Conservation (phyloP, 2,329 filamentous ascomycete genomes). For the Trichoderma semiorbis region DNA sequence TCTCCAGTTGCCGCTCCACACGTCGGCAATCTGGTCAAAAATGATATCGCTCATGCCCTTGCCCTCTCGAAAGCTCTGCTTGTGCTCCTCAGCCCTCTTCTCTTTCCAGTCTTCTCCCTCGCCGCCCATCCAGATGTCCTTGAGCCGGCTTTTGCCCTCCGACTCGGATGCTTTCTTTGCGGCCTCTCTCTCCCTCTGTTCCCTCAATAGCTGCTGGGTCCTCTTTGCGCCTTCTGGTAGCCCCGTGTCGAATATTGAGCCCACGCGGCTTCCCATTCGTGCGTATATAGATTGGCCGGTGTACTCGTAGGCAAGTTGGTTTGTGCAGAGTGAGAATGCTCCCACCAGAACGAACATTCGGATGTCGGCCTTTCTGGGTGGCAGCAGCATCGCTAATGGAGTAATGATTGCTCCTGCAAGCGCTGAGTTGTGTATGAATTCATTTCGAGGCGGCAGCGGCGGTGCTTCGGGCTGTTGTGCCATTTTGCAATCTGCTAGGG, state of each 20-base stretch:
- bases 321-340: constrained; percentile 50
- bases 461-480: constrained; percentile 28
- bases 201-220: constrained; percentile 45
- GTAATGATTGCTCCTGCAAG: constrained; percentile 46
- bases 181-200: constrained; percentile 42
- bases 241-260: constrained; percentile 46
- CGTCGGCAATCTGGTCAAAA: constrained; percentile 54
- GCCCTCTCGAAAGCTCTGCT: constrained; percentile 52
- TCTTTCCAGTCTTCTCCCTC: constrained; percentile 53
- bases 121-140: constrained; percentile 57
- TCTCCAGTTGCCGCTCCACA: constrained; percentile 41
- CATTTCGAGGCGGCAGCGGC: constrained; percentile 33
- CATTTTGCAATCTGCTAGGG: constrained; percentile 23
- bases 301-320: constrained; percentile 55
- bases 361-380: constrained; percentile 50
- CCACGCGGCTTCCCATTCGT: constrained; percentile 44
- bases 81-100: constrained; percentile 50
- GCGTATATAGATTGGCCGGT: constrained; percentile 51
- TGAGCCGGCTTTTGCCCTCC: constrained; percentile 37
- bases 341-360: constrained; percentile 49
- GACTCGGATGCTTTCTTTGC: constrained; percentile 23
- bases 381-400: constrained; percentile 47
- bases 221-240: constrained; percentile 55
- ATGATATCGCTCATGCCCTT: constrained; percentile 56
- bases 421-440: constrained; percentile 45